These are phyloP conservation scores for Dicorynia guianensis DNA, from an alignment of 306 rosid genomes.

Conservation along the genomic window DNA sequence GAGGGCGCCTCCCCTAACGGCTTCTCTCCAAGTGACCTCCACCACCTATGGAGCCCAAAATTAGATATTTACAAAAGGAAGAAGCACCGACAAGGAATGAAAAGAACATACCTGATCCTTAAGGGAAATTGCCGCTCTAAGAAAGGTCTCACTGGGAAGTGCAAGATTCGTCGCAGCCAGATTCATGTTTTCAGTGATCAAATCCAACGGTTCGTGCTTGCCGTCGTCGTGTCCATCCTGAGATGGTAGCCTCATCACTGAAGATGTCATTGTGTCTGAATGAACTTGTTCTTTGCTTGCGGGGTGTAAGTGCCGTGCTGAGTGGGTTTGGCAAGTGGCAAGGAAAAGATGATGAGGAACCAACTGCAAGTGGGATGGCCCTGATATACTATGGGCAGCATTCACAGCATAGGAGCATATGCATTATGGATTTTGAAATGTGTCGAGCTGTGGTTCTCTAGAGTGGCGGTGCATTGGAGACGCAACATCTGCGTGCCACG, in stretches of 20 bases:
- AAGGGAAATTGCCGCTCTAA: slow-evolving; percentile 70
- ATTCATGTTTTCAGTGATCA: slow-evolving; percentile 36
- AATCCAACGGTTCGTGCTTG: slow-evolving; percentile 52
- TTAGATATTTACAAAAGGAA: neutral
- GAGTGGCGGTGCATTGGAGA: slow-evolving; percentile 34
- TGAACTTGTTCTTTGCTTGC: neutral
- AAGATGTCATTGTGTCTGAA: slow-evolving; percentile 48
- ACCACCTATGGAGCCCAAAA: slow-evolving; percentile 58
- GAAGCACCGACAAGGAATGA: neutral
- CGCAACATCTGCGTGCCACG: slow-evolving; percentile 36
- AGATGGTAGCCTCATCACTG: slow-evolving; percentile 42
- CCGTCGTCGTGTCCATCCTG: slow-evolving; percentile 51
- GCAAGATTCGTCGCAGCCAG: slow-evolving; percentile 43
- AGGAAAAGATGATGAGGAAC: neutral
- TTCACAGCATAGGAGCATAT: neutral
- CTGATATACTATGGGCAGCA: too few relatives aligned
- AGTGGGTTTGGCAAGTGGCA: neutral
- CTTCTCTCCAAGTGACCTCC: slow-evolving; percentile 61
- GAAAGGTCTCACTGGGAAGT: slow-evolving; percentile 54
- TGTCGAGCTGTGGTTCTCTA: slow-evolving; percentile 1
- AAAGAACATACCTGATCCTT: slow-evolving; percentile 64
- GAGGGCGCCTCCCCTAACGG: slow-evolving; percentile 17
- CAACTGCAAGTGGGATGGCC: neutral
- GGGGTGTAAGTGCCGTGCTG: neutral
- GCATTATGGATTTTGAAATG: neutral